A percentile compares a stretch with the other conserved stretches of the same genome.
Conservation (phyloP, 352 stramenopile species). For the Phytophthora pluvialis region DNA sequence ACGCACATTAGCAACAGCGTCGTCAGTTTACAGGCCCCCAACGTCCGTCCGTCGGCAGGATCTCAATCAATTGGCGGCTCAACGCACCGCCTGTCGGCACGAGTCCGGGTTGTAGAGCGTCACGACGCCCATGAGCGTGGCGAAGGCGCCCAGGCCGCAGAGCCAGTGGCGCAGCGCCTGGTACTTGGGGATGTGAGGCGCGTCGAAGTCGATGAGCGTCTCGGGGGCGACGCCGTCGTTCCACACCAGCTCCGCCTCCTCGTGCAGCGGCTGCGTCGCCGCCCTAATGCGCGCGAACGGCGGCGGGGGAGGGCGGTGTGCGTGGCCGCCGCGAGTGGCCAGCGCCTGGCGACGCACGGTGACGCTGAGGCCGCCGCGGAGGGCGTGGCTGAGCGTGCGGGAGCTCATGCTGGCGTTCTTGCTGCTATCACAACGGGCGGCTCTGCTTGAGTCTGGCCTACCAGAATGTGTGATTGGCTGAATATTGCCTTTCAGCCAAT, state of each 20-base stretch:
- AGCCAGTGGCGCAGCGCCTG: conserved; percentile 73
- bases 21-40: background rate
- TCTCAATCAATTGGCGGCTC: background rate
- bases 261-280: conserved; percentile 68
- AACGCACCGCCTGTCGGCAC: conserved; percentile 78
- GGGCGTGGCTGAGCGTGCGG: conserved; percentile 58
- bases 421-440: conserved; percentile 17
- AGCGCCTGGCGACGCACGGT: conserved; percentile 59
- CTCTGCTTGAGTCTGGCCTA: conserved; percentile 27
- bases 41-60: background rate
- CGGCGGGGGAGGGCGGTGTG: conserved; percentile 75
- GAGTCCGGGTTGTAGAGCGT: conserved; percentile 85
- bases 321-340: conserved; percentile 52
- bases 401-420: conserved; percentile 56
- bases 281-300: conserved; percentile 80
- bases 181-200: conserved; percentile 84
- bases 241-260: conserved; percentile 87
- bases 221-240: conserved; percentile 87
- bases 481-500: conserved; percentile 34
- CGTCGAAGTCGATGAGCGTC: conserved; percentile 91
- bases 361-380: conserved; percentile 66
- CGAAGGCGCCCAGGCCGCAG: conserved; percentile 57
- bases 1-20: too few species aligned
- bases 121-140: conserved; percentile 79
- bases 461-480: conserved; percentile 35